Conservation (phyloP, 2,329 filamentous ascomycete genomes). For the Berkeleyomyces basicola region DNA sequence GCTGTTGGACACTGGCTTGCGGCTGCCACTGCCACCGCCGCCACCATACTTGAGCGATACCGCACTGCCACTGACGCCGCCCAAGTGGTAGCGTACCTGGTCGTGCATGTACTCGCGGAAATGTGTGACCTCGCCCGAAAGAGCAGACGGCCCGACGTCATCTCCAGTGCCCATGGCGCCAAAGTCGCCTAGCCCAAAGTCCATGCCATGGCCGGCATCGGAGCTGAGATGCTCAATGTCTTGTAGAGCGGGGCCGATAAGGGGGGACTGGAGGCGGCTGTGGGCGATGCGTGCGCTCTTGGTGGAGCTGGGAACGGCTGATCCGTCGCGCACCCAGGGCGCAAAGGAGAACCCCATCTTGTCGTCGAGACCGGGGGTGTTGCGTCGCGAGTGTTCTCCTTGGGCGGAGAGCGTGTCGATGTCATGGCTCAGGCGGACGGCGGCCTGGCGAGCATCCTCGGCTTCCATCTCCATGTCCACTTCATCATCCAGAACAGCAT, state of each 20-base stretch:
- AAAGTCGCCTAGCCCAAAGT: not conserved
- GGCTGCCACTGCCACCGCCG: not conserved
- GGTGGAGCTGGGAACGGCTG: slow-evolving; percentile 30
- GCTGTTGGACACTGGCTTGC: not conserved
- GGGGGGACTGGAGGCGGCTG: slow-evolving; percentile 17
- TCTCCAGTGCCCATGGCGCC: not conserved
- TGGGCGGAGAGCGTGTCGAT: slow-evolving; percentile 34
- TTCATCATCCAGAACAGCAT: no score
- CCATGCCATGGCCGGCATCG: not conserved
- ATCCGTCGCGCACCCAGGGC: slow-evolving; percentile 35
- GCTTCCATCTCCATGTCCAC: not conserved
- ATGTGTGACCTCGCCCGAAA: not conserved
- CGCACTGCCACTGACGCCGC: not conserved
- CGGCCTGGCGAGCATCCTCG: slow-evolving; percentile 1
- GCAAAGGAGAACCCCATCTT: slow-evolving; percentile 37
- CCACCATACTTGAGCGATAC: not conserved
- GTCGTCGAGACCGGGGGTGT: slow-evolving; percentile 49
- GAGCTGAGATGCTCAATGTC: slow-evolving; percentile 12
- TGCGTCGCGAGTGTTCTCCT: slow-evolving; percentile 10
- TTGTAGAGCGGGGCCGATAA: not conserved
- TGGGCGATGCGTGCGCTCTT: slow-evolving; percentile 21
- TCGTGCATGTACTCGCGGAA: slow-evolving; percentile 5
- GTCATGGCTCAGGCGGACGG: slow-evolving; percentile 31
- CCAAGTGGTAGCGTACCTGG: not conserved
- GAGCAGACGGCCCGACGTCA: not conserved